A percentile compares a stretch with the other conserved stretches of the same genome.
Conservation (phyloP, 306 rosid genomes). For the Pyrus bretschneideri region DNA sequence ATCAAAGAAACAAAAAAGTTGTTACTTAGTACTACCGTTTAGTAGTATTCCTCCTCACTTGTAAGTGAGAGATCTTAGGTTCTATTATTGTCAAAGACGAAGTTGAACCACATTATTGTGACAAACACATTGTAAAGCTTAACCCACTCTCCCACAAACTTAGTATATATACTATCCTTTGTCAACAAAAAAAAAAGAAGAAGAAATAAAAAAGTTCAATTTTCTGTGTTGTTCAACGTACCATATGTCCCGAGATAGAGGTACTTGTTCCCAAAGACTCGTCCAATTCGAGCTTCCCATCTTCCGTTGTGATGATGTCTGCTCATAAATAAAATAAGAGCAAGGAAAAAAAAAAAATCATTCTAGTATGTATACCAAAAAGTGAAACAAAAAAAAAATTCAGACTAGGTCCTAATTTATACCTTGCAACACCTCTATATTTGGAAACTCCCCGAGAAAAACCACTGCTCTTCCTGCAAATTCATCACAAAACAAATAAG, state of each 20-base stretch:
- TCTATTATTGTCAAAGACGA: too few relatives aligned
- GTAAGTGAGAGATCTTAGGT: too few relatives aligned
- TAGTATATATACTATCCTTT: too few relatives aligned
- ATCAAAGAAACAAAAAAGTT: too few relatives aligned
- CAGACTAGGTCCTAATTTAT: not conserved
- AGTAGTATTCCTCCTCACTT: too few relatives aligned
- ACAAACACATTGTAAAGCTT: too few relatives aligned
- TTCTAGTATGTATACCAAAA: too few relatives aligned
- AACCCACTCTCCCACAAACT: too few relatives aligned
- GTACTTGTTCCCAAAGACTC: slow-evolving; percentile 89
- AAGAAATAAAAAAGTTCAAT: too few relatives aligned
- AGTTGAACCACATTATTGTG: too few relatives aligned
- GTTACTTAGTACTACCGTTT: too few relatives aligned
- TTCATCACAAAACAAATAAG: not conserved
- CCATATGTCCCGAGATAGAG: slow-evolving; percentile 89
- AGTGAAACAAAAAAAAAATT: not conserved
- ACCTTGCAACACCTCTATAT: slow-evolving; percentile 91
- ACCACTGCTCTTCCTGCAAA: slow-evolving; percentile 81
- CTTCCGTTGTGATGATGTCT: slow-evolving; percentile 93
- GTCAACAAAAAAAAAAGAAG: too few relatives aligned
- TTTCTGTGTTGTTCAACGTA: slow-evolving; percentile 1
- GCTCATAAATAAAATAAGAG: not conserved
- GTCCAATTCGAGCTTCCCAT: slow-evolving; percentile 94
- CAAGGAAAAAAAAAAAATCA: not conserved
- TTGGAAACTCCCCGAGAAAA: slow-evolving; percentile 88